phyloP scores from a whole-genome alignment of 352 stramenopile genomes.

The Phytophthora boehmeriae region DNA sequence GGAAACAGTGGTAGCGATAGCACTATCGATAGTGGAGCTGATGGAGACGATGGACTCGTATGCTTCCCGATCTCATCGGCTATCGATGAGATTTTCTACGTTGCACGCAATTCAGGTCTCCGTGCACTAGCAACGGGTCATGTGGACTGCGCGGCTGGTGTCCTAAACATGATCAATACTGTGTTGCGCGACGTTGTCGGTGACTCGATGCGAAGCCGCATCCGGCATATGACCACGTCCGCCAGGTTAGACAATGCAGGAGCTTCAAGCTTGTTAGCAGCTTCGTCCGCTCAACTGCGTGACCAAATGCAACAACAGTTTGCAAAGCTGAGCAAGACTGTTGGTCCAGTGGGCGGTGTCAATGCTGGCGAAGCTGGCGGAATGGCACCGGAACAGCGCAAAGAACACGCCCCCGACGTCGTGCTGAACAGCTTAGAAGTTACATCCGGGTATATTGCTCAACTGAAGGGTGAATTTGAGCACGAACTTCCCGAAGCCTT shows the following conservation, averaged over 20 bases:
- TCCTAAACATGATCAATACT: conserved; percentile 89
- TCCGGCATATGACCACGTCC: conserved; percentile 71
- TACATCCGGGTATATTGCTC: conserved; percentile 76
- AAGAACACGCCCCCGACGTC: conserved; percentile 72
- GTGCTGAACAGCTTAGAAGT: conserved; percentile 86
- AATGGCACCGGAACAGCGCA: conserved; percentile 42
- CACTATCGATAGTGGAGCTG: not conserved
- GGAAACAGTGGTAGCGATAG: conserved; percentile 5
- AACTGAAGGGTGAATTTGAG: conserved; percentile 83
- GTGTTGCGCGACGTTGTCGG: conserved; percentile 77
- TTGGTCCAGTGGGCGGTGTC: conserved; percentile 45
- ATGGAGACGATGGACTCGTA: conserved; percentile 36
- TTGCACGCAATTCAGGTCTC: conserved; percentile 78
- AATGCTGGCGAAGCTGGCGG: conserved; percentile 18
- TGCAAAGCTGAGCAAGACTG: conserved; percentile 87
- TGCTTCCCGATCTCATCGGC: conserved; percentile 83
- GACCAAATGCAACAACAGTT: conserved; percentile 88
- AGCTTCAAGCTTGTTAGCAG: conserved; percentile 45
- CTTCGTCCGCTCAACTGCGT: conserved; percentile 72
- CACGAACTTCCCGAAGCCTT: conserved; percentile 73
- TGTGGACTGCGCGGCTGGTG: conserved; percentile 77
- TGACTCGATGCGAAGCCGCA: conserved; percentile 80
- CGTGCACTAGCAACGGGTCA: conserved; percentile 85
- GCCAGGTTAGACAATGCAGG: conserved; percentile 58
- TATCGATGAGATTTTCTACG: conserved; percentile 90